Conservation (phyloP, 768 basidiomycete species). For the Naganishia vishniacii region DNA sequence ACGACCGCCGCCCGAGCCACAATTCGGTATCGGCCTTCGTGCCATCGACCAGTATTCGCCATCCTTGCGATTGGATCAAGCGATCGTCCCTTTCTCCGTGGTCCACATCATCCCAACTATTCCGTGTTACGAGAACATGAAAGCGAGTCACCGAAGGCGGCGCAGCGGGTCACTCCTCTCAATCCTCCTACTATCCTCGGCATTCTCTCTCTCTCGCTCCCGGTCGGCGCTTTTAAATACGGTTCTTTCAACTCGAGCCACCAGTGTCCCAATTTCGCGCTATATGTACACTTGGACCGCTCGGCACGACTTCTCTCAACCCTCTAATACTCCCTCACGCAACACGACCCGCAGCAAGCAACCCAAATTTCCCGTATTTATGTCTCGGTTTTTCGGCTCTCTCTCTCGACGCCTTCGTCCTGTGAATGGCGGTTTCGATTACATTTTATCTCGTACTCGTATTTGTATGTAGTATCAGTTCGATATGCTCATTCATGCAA, state of each 20-base stretch:
- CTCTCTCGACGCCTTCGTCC: neutral
- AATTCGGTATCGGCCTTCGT: neutral
- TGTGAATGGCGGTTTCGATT: neutral
- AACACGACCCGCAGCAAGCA: conserved; percentile 14
- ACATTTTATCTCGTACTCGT: neutral
- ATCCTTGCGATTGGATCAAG: neutral
- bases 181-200: neutral
- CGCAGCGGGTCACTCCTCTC: conserved; percentile 9
- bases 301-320: conserved; percentile 3
- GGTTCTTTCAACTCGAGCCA: no score
- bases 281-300: neutral
- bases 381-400: conserved; percentile 2
- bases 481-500: conserved; percentile 2
- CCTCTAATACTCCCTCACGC: conserved; percentile 15
- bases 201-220: neutral
- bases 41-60: neutral
- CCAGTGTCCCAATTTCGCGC: no score
- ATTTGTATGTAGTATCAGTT: neutral
- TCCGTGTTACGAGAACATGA: conserved; percentile 16
- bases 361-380: neutral
- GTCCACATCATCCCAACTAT: neutral
- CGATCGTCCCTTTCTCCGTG: neutral
- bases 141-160: conserved; percentile 22
- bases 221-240: neutral
- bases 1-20: neutral